Base-by-base conservation (phyloP, 2,329 filamentous ascomycete genomes). In the Curvularia hawaiiensis region DNA sequence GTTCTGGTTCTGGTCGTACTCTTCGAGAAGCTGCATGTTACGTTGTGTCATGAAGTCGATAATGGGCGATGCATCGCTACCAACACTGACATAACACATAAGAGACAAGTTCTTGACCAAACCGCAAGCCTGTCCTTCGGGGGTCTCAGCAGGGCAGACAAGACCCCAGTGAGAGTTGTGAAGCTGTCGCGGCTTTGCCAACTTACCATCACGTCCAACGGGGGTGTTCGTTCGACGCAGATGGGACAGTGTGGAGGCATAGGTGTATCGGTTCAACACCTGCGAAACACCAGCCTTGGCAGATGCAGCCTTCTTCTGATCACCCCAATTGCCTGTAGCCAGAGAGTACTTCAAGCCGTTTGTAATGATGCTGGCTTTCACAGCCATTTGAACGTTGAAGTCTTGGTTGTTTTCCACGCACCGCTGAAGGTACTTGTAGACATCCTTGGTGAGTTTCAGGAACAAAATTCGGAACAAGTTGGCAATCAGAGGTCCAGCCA, bases 141-240 rank as follows among this genome's bases (percentile, higher is more conserved):
- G 95, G 16, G 95, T 99, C 77, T 99, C 95, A 30, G 95, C 94
- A 30, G 95, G 95, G 77, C 95, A 99, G 18, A 99, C 94, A 68
- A 98, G 81, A 62, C 95, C 95, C 95, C 95, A 99, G 75, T 99
- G 95, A 7, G 94, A 98, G 78, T 98, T 98, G 82, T 99, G 95
- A 63, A 99, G 84, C 79, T 99, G 96, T 59, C 95, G 90, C 39
- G 95, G 95, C 78, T 99, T 99, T 40, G 96, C 96, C 66, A 99
- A 90, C 79, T 99, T 99, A 66, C 95, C 96, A 78, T 99, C 96
- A 80, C 96, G 88, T 60, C 96, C 95, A 63, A 99, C 96, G 0
- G 95, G 95, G 0, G 96, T 99, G 77, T 99, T 99, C 52, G 96
- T 99, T 72, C 95, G 89, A 69, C 96, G 89, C 79, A 99, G 85